These are phyloP conservation scores for Tuber brumale DNA, from an alignment of 495 filamentous ascomycete species.

Conservation along the genomic window DNA sequence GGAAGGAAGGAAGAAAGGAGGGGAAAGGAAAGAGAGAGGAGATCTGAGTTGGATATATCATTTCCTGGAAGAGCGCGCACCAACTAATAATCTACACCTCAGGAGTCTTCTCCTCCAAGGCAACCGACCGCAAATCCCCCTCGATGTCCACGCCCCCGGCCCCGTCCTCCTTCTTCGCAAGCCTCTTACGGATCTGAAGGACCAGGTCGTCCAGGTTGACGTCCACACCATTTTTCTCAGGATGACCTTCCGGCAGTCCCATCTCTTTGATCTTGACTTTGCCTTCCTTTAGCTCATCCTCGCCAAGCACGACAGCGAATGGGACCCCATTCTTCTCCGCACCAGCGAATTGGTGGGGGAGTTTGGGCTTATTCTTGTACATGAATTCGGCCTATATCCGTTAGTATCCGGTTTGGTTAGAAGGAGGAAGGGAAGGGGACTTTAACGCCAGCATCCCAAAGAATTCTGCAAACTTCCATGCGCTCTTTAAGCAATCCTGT, in stretches of 20 bases:
- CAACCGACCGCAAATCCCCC: conserved; percentile 19
- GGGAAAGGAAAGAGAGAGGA: not conserved
- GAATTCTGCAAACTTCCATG: conserved; percentile 61
- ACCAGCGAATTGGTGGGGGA: conserved; percentile 70
- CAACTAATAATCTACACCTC: conserved; percentile 6
- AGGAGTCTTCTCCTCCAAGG: conserved; percentile 19
- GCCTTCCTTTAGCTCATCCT: conserved; percentile 67
- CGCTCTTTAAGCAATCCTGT: conserved; percentile 72
- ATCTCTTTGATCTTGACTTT: conserved; percentile 81
- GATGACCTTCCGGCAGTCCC: conserved; percentile 68
- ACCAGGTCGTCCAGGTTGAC: conserved; percentile 58
- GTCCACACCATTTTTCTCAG: conserved; percentile 77
- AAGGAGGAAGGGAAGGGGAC: conserved; percentile 41
- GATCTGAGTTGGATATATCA: not conserved
- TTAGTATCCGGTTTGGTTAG: conserved; percentile 17
- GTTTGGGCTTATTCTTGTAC: conserved; percentile 72
- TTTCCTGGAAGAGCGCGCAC: not conserved
- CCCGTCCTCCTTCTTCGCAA: conserved; percentile 36
- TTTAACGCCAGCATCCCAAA: conserved; percentile 78
- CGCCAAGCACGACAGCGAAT: conserved; percentile 69
- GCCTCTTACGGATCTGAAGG: conserved; percentile 52
- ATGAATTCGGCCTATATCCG: conserved; percentile 61
- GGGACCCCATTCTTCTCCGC: conserved; percentile 67
- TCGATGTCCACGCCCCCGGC: conserved; percentile 9
- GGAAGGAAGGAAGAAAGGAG: not conserved